Evolutionary conservation across 208 protist genomes (phyloP).

Genomic region (Acanthamoeba royreba): DNA sequence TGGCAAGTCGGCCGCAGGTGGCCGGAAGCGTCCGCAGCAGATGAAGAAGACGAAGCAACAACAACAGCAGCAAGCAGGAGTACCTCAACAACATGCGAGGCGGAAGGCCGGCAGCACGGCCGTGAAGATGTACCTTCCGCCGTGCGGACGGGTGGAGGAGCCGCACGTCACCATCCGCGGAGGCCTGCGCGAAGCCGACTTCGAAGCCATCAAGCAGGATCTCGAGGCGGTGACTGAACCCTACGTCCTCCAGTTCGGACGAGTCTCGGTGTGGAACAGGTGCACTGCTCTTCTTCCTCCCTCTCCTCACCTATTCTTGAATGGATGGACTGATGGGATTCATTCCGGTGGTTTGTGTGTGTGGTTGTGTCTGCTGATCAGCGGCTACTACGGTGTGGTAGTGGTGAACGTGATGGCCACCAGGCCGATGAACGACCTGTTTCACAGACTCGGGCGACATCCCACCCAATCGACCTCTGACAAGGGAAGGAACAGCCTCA

Average conservation of each 20-base stretch:
- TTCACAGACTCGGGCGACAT: neutral
- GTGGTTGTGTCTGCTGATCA: no score
- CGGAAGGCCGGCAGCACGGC: no score
- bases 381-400: neutral
- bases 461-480: neutral
- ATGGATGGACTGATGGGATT: no score
- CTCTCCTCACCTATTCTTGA: no score
- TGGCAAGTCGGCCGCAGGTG: no score
- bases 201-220: neutral
- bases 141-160: neutral
- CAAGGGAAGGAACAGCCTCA: neutral
- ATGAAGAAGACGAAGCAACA: no score
- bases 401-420: neutral
- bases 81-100: no score
- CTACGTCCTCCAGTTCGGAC: neutral
- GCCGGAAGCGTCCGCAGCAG: no score
- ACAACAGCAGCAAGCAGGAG: neutral
- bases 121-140: neutral
- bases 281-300: neutral
- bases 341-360: neutral
- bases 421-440: neutral
- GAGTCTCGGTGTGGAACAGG: neutral
- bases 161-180: neutral
- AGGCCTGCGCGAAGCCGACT: neutral
- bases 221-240: neutral